Evolutionary conservation across 2,329 filamentous ascomycete genomes (phyloP), one percentile per base, ranked within the genome.

Genomic region (Coniochaeta pulveracea): DNA sequence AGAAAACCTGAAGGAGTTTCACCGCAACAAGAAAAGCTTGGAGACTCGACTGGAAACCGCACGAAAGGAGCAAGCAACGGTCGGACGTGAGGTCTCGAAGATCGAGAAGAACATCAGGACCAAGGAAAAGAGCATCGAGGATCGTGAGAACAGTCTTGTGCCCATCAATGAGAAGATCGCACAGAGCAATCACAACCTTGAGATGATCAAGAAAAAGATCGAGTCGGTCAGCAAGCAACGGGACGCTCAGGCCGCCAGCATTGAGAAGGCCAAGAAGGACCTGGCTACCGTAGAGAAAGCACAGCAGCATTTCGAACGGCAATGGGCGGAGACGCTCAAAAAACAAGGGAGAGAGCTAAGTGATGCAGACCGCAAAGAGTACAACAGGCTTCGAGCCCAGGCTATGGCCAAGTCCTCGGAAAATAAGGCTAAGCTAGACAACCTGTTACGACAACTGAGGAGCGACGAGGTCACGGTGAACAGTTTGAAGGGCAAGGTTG

Each of bases 131-230:
- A 80, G 82, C 26, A 80, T 95, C 15, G 85, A 95, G 47, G 82
- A 91, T 38, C 80, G 83, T 44, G 78, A 88, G 46, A 93, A 86
- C 50, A 77, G 75, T 22, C 69, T 98, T 4, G 76, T 96, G 6
- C 91, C 91, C 0, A 76, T 96, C 38, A 80, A 94, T 33, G 86
- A 95, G 55, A 96, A 96, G 60, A 81, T 98, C 24, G 71, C 77
- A 32, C 79, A 93, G 40, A 83, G 81, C 6, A 76, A 66, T 10
- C 71, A 73, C 40, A 80, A 88, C 40, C 66, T 85, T 23, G 73
- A 78, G 33, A 74, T 69, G 39, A 72, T 83, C 37, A 70, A 77
- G 38, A 69, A 68, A 24, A 76, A 82, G 37, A 77, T 86, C 30
- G 68, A 73, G 3, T 72, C 76, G 16, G 76, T 94, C 22, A 65